phyloP scores from a whole-genome alignment of 306 rosid species.

The Abrus precatorius region DNA sequence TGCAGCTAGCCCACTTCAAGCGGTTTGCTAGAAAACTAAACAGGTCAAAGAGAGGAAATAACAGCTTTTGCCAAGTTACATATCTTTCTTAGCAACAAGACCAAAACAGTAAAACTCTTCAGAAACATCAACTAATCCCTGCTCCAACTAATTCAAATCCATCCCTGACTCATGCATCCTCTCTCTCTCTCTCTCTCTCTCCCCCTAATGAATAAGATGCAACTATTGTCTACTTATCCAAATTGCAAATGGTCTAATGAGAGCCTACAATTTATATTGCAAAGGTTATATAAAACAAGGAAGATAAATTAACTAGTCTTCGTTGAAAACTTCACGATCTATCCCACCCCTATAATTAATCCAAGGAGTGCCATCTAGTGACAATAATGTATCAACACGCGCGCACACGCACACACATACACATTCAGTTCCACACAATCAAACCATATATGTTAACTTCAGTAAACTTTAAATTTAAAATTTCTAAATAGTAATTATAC shows the following conservation, averaged over 20 bases:
- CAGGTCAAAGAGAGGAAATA: neutral
- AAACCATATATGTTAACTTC: neutral
- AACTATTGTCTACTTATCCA: neutral
- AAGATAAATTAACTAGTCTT: neutral
- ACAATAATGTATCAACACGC: neutral
- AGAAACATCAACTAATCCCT: neutral
- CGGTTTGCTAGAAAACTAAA: neutral
- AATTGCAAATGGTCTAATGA: neutral
- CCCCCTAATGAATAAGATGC: too few relatives aligned
- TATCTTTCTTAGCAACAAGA: neutral
- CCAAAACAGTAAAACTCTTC: neutral
- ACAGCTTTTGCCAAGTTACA: neutral
- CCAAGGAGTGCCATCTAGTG: neutral
- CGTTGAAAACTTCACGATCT: neutral
- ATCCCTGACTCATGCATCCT: too few relatives aligned
- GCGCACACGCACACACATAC: neutral
- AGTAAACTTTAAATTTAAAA: neutral
- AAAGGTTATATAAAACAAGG: neutral
- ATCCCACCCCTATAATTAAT: neutral
- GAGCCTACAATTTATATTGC: neutral
- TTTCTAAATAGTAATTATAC: neutral
- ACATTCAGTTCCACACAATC: neutral
- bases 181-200: too few relatives aligned
- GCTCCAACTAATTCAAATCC: neutral
- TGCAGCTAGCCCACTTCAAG: neutral